Base-by-base conservation (phyloP, 169 alveolate genomes). In the Babesia divergens region DNA sequence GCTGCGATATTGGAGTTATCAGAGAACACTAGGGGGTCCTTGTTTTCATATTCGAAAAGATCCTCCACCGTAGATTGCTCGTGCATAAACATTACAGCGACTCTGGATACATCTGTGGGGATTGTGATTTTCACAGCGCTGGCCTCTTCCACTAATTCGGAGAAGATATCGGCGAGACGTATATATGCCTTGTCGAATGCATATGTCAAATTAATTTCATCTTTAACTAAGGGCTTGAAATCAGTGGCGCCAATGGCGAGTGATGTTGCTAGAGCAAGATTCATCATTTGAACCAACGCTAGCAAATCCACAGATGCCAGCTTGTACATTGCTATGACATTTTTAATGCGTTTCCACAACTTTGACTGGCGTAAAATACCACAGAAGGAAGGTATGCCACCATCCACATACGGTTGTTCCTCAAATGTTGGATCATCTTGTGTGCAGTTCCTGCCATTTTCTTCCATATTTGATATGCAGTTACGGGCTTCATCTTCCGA, bases 181-280 rank as follows among this genome's bases (percentile, higher is more conserved):
- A 40, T 47, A 26, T 77, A 77, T 9, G 83, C 68, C 52, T 77
- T 65, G 42, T 77, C 86, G 56, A 68, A 77, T 14, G 54, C 56
- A 53, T 58, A 51, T 7, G 37, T 24, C 28, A 38, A 38, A 24
- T 37, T 9, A 5, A 64, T 43, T 9, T n/a, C 64, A 22, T 65
- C 65, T 5, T 65, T 54, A 1, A 77, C 83, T 4, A 77, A 40
- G 14, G 31, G 29, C 32, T 60, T 68, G 65, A 77, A 77, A n/a
- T 77, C 82, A 8, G 75, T 77, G 14, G 29, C 60, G 2, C 40
- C 20, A 5, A 77, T 55, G 3, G 60, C 46, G 42, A 46, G 28
- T 11, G 46, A 50, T 34, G 72, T 56, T 6, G 80, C 71, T 11
- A 70, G 22, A 24, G 62, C 82, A 18, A 77, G 31, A 32, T 77